Evolutionary conservation across 2,329 filamentous ascomycete species (phyloP).

Genomic region (Zelopaecilomyces penicillatus): DNA sequence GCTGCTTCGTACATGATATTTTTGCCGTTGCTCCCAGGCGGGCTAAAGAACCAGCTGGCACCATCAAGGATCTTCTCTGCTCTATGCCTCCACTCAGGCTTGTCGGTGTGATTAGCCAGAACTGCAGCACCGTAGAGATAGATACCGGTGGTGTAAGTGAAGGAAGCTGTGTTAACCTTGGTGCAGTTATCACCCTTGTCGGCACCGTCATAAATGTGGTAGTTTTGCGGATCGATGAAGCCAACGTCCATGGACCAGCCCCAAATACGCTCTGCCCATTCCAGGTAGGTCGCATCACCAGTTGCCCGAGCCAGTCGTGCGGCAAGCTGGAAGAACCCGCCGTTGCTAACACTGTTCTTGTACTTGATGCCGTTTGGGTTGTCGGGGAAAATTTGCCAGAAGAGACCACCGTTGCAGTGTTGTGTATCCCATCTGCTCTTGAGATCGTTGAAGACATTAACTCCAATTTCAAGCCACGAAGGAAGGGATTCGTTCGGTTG

Average conservation of each 20-base stretch:
- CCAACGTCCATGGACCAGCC: constrained; percentile 53
- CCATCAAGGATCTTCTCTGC: constrained; percentile 44
- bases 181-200: constrained; percentile 45
- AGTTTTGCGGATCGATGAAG: constrained; percentile 44
- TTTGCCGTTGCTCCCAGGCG: constrained; percentile 38
- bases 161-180: constrained; percentile 44
- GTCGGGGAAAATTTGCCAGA: constrained; percentile 72
- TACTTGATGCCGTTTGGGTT: constrained; percentile 71
- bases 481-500: constrained; percentile 49
- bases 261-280: constrained; percentile 60
- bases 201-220: constrained; percentile 56
- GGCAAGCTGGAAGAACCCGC: constrained; percentile 73
- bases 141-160: constrained; percentile 58
- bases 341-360: constrained; percentile 76
- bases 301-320: constrained; percentile 66
- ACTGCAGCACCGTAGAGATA: constrained; percentile 57
- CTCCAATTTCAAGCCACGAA: constrained; percentile 57
- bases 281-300: constrained; percentile 54
- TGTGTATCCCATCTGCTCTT: constrained; percentile 59
- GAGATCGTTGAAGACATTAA: constrained; percentile 67
- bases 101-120: constrained; percentile 52
- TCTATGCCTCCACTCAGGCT: constrained; percentile 45
- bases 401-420: constrained; percentile 61
- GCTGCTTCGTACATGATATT: constrained; percentile 57
- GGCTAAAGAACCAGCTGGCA: constrained; percentile 45